Evolutionary conservation across 805 yeast species (phyloP), one percentile per base, ranked within the genome.

Genomic region (Jamesozyma jinghongensis): DNA sequence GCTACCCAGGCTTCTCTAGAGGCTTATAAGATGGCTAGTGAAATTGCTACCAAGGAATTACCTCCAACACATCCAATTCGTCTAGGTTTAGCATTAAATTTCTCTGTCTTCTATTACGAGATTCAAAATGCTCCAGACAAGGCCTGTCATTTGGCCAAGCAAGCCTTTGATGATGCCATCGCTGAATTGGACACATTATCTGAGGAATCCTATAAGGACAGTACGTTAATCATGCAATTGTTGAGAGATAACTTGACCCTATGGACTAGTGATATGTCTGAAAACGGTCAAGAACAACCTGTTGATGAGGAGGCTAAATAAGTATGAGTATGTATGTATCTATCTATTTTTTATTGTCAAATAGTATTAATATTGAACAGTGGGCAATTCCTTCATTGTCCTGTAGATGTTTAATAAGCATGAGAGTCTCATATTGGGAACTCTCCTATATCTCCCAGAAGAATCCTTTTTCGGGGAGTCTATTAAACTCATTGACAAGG

Each of bases 1-100:
- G 94, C 95, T 50, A 92, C 97, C 38, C 87, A 84, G 58, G 75
- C 81, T 52, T 90, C 97, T 31, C 77, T 87, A 62, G 95, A 86
- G 68, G 90, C 96, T 48, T 90, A 90, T 76, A 84, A 85, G 70
- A 65, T 94, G 53, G 98, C 98, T 40, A 81, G 95, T 44, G 97
- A 88, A 60, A 94, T 90, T 61, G 98, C 97, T 49, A 90, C 85
- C 47, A 85, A 95, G 43, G 95, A 87, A 68, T 77, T 90, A 65
- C 94, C 97, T 47, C 97, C 98, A 67, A 92, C 98, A 50, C 97
- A 90, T 66, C 98, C 97, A 66, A 87, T 92, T 68, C 81, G 98
- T 70, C 76, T 90, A 63, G 98, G 98, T 57, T 79, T 90, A 67
- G 98, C 98, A 48, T 79, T 90, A 67, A 90, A 90, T 72, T 90